Evolutionary conservation across 192 early-diverging fungal genomes (phyloP).

Genomic region (Backusella psychrophila): DNA sequence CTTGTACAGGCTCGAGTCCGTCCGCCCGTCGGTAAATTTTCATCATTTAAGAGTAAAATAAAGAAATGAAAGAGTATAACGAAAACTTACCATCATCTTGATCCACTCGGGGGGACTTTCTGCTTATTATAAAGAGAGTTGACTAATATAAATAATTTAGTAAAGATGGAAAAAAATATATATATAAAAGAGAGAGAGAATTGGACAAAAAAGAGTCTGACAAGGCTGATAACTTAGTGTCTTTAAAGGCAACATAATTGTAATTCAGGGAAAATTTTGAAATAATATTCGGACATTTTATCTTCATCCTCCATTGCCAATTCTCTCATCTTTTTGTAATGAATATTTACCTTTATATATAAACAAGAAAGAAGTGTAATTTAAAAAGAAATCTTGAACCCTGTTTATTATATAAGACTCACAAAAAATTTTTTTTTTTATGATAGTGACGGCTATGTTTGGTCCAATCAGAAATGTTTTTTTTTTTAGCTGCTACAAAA

Average conservation of each 20-base stretch:
- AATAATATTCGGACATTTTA: slow-evolving; percentile 17
- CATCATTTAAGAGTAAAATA: slow-evolving; percentile 18
- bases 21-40: slow-evolving; percentile 24
- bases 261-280: slow-evolving; percentile 21
- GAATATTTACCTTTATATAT: neutral
- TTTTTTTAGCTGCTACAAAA: neutral
- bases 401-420: neutral
- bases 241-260: slow-evolving; percentile 27
- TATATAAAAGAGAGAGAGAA: neutral
- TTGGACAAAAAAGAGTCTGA: slow-evolving; percentile 8
- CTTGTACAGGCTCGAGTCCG: slow-evolving; percentile 33
- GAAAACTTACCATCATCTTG: slow-evolving; percentile 1
- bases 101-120: no score
- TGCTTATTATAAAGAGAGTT: neutral
- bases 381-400: neutral
- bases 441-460: neutral
- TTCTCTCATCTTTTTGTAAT: neutral
- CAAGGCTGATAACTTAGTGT: slow-evolving; percentile 31
- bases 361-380: neutral
- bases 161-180: neutral
- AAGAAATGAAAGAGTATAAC: neutral
- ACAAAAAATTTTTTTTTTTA: neutral
- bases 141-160: neutral
- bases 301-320: slow-evolving; percentile 9
- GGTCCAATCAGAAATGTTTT: neutral